These are phyloP conservation scores for Beauveria australis DNA, from an alignment of 2,329 filamentous ascomycete species.

Conservation along the genomic window DNA sequence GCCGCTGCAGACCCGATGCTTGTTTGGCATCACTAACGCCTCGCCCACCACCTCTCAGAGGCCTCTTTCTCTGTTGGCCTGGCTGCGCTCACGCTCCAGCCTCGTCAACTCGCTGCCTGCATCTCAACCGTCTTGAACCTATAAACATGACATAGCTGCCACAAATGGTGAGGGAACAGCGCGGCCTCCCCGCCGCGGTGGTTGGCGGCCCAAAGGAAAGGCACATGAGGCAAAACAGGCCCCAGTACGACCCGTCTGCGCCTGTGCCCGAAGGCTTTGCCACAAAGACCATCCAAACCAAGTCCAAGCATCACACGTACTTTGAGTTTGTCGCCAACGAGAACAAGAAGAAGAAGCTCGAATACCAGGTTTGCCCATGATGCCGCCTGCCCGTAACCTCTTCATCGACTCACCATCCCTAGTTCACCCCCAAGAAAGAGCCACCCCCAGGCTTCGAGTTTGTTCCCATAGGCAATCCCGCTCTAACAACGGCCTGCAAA, in stretches of 20 bases:
- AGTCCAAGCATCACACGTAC: conserved; percentile 51
- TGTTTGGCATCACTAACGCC: neutral
- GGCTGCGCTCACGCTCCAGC: neutral
- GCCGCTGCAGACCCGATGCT: neutral
- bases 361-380: conserved; percentile 42
- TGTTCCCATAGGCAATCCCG: conserved; percentile 54
- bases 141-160: conserved; percentile 14
- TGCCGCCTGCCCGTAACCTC: neutral
- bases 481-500: conserved; percentile 53
- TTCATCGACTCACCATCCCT: conserved; percentile 15
- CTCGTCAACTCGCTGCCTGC: neutral
- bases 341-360: conserved; percentile 56
- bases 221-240: conserved; percentile 25
- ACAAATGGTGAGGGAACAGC: conserved; percentile 30
- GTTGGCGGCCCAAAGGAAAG: conserved; percentile 27
- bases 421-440: conserved; percentile 43
- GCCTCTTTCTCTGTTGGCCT: neutral
- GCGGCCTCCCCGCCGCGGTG: conserved; percentile 23
- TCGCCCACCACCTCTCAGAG: neutral
- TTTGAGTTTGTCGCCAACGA: conserved; percentile 58
- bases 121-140: neutral
- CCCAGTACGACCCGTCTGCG: conserved; percentile 25
- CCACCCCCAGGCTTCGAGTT: conserved; percentile 56
- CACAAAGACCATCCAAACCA: conserved; percentile 32
- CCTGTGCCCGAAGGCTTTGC: conserved; percentile 28